Conservation (phyloP, 345 rosid genomes). For the Brassica napus region DNA sequence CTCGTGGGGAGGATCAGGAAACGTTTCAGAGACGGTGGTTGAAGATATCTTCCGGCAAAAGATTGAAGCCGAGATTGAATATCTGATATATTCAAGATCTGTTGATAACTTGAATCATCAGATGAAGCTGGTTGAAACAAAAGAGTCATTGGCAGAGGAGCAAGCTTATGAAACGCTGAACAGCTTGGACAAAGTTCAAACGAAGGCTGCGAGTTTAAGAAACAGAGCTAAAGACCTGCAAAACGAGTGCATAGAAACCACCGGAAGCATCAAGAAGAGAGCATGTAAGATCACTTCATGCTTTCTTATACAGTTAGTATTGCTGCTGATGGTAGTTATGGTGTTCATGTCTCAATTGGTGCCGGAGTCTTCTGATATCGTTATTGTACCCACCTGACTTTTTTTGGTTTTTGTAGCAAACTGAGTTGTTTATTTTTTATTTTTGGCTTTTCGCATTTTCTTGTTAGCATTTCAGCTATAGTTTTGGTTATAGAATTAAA, state of each 20-base stretch:
- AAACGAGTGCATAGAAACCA: slow-evolving; percentile 41
- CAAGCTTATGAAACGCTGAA: slow-evolving; percentile 41
- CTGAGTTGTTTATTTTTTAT: neutral
- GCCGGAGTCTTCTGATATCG: slow-evolving; percentile 37
- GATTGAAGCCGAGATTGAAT: slow-evolving; percentile 82
- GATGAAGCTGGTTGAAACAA: slow-evolving; percentile 41
- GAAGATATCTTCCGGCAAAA: slow-evolving; percentile 68
- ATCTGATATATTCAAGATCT: slow-evolving; percentile 52
- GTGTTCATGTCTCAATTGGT: slow-evolving; percentile 46
- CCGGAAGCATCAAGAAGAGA: slow-evolving; percentile 50
- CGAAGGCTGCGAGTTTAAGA: slow-evolving; percentile 46
- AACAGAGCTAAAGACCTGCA: slow-evolving; percentile 55
- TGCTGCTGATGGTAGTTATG: slow-evolving; percentile 51
- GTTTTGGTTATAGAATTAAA: slow-evolving; percentile 13
- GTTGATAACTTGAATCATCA: slow-evolving; percentile 48
- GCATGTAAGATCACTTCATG: slow-evolving; percentile 49
- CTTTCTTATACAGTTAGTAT: slow-evolving; percentile 55
- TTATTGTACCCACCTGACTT: slow-evolving; percentile 65
- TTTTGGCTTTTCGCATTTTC: neutral
- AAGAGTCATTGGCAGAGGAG: slow-evolving; percentile 45
- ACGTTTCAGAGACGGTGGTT: slow-evolving; percentile 42
- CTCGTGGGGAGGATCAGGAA: slow-evolving; percentile 32
- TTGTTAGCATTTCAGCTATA: slow-evolving; percentile 14
- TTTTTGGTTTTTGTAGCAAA: slow-evolving; percentile 6
- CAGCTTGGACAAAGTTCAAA: slow-evolving; percentile 52